Base-by-base conservation (phyloP, 1,284 basidiomycete species). In the Stereum hirsutum region DNA sequence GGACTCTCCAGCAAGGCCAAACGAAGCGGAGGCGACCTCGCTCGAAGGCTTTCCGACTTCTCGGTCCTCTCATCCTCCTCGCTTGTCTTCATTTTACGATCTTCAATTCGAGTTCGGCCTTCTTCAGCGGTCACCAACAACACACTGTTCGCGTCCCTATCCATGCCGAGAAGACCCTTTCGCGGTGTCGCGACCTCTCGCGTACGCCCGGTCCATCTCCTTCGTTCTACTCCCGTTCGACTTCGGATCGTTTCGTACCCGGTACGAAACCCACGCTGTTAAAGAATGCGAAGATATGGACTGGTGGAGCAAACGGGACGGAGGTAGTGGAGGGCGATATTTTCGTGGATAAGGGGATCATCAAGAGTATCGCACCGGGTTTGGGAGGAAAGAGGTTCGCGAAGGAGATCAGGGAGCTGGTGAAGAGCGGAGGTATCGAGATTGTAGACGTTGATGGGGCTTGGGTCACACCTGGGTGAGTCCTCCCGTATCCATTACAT, bases 171-270 rank as follows among this genome's bases (percentile, higher is more conserved):
- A 52, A 63, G 30, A 71, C 72, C 26, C 51, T 62, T 12, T 55
- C 58, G 15, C 63, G 60, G 41, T 78, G 75, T 49, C 54, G 56
- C 10, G 52, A 63, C 27, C 56, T 74, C 17, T 45, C 57, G 17
- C 42, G 55, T 10, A 54, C 61, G 30, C 61, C 66, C n/a, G 68
- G 70, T 1, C 65, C 71, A 19, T 61, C 75, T 3, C 43, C 55
- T 1, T 52, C 70, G 42, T 82, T 79, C 48, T 55, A 66, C 40
- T 49, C 61, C 30, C 68, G 86, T 10, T 66, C 60, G 1, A 53
- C 60, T 23, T 86, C 78, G 5, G 86, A 90, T 57, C 68, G 87
- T 6, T 87, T 74, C 55, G 80, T 74, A n/a, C 55, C 59, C 2
- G 80, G 77, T 14, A 81, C 81, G 0, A 64, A 63, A 35, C 63